Base-by-base conservation (phyloP, 2,329 filamentous ascomycete genomes). In the Curvularia lunata region DNA sequence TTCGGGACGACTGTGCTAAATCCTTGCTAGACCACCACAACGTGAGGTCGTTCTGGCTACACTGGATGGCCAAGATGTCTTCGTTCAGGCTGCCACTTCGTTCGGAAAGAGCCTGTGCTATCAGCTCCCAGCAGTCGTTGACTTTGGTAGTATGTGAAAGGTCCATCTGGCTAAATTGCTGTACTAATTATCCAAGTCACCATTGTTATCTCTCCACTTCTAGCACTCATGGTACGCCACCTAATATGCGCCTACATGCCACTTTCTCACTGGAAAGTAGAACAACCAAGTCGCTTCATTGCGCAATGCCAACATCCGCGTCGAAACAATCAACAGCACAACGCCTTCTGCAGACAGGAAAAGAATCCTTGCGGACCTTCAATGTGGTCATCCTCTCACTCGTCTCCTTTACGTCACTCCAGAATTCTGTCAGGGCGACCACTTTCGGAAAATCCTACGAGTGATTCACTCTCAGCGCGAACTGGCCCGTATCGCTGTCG, bases 81-180 rank as follows among this genome's bases (percentile, higher is more conserved):
- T 96, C 72, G 85, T 98, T 1, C 94, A 97, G 77, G 94, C 94
- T 46, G 91, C 91, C 53, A 93, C 91, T 3, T 91, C 89, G 9
- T 97, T 97, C 75, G 94, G 93, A 41, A 97, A 97, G 77, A 96
- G 91, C 71, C 77, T 97, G 52, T 97, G 94, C 79, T 97, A 94
- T 73, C 93, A 97, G 75, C 83, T 97, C 1, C 93, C 93, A 8
- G 93, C 93, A 23, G 88, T 97, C 30, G 88, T 97, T 55, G 90
- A 94, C 69, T 86, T 88, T 75, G 94, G 94, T 64, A 92, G 91
- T 92, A 80, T 71, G 88, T 84, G 8, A 12, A 5, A 7, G 40
- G 3, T 12, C 23, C n/a, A 16, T 28, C 9, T 19, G 2, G 1
- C 13, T 16, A 13, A 34, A 12, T 10, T 5, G 1, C 25, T 42